phyloP scores from a whole-genome alignment of 2,329 filamentous ascomycete species.

The Alternaria longipes region DNA sequence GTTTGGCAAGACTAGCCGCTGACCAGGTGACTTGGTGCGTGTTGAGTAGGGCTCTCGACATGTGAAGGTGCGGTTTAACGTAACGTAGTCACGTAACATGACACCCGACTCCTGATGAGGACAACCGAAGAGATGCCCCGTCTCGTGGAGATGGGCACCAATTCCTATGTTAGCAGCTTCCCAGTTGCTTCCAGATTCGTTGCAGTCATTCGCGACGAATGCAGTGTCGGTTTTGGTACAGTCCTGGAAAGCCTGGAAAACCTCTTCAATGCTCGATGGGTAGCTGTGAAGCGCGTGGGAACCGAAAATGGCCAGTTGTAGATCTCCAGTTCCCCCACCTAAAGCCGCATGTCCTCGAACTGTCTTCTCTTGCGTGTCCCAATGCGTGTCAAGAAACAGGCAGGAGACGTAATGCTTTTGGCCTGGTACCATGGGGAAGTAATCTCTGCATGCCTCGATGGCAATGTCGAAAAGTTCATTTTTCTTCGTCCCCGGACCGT shows the following conservation, averaged over 20 bases:
- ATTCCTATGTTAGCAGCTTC: constrained; percentile 95
- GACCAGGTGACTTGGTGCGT: constrained; percentile 81
- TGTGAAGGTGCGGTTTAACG: constrained; percentile 83
- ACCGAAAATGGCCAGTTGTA: constrained; percentile 89
- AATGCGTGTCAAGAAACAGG: constrained; percentile 86
- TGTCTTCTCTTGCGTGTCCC: constrained; percentile 76
- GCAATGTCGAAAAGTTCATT: constrained; percentile 81
- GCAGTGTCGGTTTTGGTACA: constrained; percentile 87
- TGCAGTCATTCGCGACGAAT: constrained; percentile 83
- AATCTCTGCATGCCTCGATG: constrained; percentile 75
- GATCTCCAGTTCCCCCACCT: constrained; percentile 75
- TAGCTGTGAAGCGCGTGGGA: constrained; percentile 94
- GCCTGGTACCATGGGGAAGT: constrained; percentile 77
- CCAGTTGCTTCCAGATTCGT: constrained; percentile 90
- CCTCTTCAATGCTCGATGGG: constrained; percentile 86
- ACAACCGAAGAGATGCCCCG: constrained; percentile 88
- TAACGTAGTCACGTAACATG: constrained; percentile 89
- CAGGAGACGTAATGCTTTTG: constrained; percentile 91
- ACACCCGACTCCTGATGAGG: constrained; percentile 90
- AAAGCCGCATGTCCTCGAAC: constrained; percentile 84
- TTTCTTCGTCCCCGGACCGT: constrained; percentile 72
- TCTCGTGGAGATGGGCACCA: constrained; percentile 90
- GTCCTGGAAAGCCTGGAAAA: constrained; percentile 87
- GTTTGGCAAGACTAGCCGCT: constrained; percentile 73
- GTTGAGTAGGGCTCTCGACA: constrained; percentile 86